These are phyloP conservation scores for Plantago major DNA, from an alignment of 257 asterid genomes.

Conservation along the genomic window DNA sequence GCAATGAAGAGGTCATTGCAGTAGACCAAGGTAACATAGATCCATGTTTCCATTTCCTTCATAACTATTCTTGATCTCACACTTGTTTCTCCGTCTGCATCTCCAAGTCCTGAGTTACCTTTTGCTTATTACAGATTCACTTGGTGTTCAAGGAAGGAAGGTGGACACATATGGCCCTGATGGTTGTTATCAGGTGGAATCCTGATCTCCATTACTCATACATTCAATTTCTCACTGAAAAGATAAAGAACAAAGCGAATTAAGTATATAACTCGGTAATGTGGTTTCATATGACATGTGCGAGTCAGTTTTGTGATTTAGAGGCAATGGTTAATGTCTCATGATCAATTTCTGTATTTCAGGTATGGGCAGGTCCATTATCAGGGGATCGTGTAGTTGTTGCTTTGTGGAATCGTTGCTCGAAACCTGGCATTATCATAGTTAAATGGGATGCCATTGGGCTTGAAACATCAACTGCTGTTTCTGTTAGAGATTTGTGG, in stretches of 20 bases:
- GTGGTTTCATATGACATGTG: too few relatives aligned
- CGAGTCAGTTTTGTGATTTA: background rate
- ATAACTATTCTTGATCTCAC: background rate
- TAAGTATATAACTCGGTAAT: too few relatives aligned
- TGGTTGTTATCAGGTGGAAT: constrained; percentile 54
- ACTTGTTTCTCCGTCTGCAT: background rate
- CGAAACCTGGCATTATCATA: constrained; percentile 46
- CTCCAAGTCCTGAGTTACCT: background rate
- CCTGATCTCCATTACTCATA: background rate
- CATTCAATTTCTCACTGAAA: background rate
- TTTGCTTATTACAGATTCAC: constrained; percentile 51
- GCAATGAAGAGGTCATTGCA: constrained; percentile 75
- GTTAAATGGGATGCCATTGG: constrained; percentile 68
- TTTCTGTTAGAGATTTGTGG: constrained; percentile 82
- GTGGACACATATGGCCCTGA: constrained; percentile 55
- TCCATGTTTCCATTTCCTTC: constrained; percentile 1
- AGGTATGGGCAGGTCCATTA: constrained; percentile 98
- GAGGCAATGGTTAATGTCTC: background rate
- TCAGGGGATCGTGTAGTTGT: constrained; percentile 64
- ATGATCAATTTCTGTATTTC: constrained; percentile 14
- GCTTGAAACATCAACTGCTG: constrained; percentile 55
- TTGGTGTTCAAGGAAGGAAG: constrained; percentile 96
- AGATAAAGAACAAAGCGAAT: too few relatives aligned
- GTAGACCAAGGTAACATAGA: constrained; percentile 70
- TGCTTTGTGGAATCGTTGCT: constrained; percentile 77